A percentile compares a stretch with the other conserved stretches of the same genome.
Evolutionary conservation across 257 asterid genomes (phyloP).

Genomic region (Rehmannia glutinosa): DNA sequence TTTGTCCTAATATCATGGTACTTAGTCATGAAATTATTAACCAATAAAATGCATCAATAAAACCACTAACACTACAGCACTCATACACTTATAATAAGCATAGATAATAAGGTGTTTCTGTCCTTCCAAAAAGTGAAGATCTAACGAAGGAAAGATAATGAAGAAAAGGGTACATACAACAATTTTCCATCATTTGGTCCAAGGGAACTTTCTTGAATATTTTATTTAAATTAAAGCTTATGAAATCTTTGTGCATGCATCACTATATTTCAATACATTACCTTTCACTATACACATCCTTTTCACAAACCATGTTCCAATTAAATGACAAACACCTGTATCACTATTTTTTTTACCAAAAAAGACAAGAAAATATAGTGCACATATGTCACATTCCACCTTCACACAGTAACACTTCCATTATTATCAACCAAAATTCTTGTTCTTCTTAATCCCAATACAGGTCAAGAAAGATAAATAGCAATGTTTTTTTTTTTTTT

Average conservation of each 20-base stretch:
- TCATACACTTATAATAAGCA: not conserved
- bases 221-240: not conserved
- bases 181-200: conserved; percentile 3
- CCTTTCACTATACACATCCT: conserved; percentile 26
- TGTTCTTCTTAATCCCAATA: not conserved
- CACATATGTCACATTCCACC: conserved; percentile 38
- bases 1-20: too few relatives aligned
- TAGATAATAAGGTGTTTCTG: not conserved
- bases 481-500: too few relatives aligned
- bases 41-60: not conserved
- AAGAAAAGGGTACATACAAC: not conserved
- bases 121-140: not conserved
- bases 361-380: not conserved
- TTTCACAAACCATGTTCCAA: conserved; percentile 38
- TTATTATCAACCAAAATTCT: conserved; percentile 23
- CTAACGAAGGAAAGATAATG: not conserved
- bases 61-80: not conserved
- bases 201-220: conserved; percentile 3
- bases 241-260: conserved; percentile 21
- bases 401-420: conserved; percentile 26
- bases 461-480: too few relatives aligned
- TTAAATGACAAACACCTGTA: conserved; percentile 38
- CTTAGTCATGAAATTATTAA: not conserved
- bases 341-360: conserved; percentile 1
- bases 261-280: conserved; percentile 2